Base-by-base conservation (phyloP, 352 stramenopile species). In the Halophytophthora polymorphica region DNA sequence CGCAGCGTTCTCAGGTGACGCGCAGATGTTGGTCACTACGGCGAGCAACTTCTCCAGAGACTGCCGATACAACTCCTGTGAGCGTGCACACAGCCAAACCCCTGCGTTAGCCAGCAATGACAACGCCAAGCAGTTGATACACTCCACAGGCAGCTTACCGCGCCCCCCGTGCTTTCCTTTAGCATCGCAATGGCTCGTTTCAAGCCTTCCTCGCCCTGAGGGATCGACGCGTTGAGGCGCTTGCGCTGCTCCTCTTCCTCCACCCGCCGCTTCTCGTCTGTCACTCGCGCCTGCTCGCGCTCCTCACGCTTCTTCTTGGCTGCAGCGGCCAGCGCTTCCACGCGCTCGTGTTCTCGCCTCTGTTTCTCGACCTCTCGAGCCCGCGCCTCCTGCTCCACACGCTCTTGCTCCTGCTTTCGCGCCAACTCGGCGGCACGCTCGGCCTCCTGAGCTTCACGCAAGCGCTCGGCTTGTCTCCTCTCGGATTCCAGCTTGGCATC, bases 11-110 rank as follows among this genome's bases (percentile, higher is more conserved):
- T 94, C 83, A 2, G 83, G 83, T 1, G 77, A 77, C 7, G 66
- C 62, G 47, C 75, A 87, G 43, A 94, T 85, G 39, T 87, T 89
- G 29, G 57, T 61, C 21, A 91, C 42, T 17, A 94, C 59, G 17
- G 47, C 45, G 6, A 72, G 43, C 3, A 93, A 64, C 37, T 88
- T 86, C 15, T 73, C 38, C 15, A 87, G 47, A 13, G 66, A 69
- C 35, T 66, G 63, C 3, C 55, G 61, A 49, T 69, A 75, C 17
- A 63, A 39, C 8, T 31, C 19, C 71, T 85, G 35, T 5, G 25
- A 23, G 47, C 6, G 48, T 33, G 13, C 15, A 17, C 33, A 14
- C 13, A 17, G 11, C 11, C 33, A 38, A 17, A 56, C 45, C 18
- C 18, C 5, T 31, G 3, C 39, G 29, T 23, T 23, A 21, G 34